Conservation (phyloP, 2,329 filamentous ascomycete genomes). For the Pseudogymnoascus destructans region DNA sequence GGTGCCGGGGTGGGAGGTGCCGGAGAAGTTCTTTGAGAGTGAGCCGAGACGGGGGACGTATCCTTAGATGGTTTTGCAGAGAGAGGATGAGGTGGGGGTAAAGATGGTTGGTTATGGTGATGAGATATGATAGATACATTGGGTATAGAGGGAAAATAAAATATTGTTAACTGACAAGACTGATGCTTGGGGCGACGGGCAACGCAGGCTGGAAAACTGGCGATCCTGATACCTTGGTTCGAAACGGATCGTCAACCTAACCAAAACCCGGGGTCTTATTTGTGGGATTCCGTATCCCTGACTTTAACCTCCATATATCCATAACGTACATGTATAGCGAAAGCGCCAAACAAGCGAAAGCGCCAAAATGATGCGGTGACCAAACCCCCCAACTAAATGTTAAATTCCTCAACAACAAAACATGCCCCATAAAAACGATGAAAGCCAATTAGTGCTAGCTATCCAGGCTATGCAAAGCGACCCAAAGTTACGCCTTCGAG, state of each 20-base stretch:
- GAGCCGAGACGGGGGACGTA: constrained; percentile 15
- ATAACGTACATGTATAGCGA: too few relatives aligned
- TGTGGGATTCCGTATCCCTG: constrained; percentile 4
- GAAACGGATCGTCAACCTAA: neutral
- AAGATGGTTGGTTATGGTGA: neutral
- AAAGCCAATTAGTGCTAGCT: too few relatives aligned
- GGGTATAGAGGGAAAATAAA: neutral
- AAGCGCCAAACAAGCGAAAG: too few relatives aligned
- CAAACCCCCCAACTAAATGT: too few relatives aligned
- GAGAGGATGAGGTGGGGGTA: neutral
- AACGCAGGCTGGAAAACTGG: neutral
- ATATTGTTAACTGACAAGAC: neutral
- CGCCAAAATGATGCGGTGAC: too few relatives aligned
- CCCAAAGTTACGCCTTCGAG: too few relatives aligned
- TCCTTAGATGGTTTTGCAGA: constrained; percentile 5
- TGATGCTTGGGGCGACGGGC: neutral
- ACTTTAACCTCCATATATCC: neutral
- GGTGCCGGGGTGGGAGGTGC: constrained; percentile 15
- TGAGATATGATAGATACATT: neutral
- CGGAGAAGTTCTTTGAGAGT: constrained; percentile 16
- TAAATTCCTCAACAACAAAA: too few relatives aligned
- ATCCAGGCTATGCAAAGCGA: too few relatives aligned
- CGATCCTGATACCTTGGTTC: constrained; percentile 1
- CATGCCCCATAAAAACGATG: too few relatives aligned
- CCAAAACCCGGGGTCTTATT: constrained; percentile 1